These are phyloP conservation scores for Tribonema minus DNA, from an alignment of 108 stramenopile genomes.

Conservation along the genomic window DNA sequence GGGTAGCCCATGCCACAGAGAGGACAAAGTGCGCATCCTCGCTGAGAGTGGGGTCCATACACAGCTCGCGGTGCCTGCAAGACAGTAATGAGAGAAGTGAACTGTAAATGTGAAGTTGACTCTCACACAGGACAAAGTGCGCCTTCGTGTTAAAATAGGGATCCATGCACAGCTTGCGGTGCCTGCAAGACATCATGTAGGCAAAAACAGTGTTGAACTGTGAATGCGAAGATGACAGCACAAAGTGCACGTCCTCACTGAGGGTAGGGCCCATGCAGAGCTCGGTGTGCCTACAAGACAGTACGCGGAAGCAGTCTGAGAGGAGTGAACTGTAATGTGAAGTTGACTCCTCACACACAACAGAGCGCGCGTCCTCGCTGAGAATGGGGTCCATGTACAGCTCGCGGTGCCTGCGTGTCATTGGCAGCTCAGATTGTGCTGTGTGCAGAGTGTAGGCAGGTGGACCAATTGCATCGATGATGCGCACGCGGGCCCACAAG, in stretches of 20 bases:
- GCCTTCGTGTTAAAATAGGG: slow-evolving; percentile 78
- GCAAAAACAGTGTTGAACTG: neutral
- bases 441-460: no score
- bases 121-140: slow-evolving; percentile 44
- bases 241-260: slow-evolving; percentile 78
- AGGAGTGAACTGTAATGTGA: no score
- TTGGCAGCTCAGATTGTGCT: neutral
- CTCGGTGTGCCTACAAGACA: slow-evolving; percentile 57
- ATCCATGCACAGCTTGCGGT: slow-evolving; percentile 63
- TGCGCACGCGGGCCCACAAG: no score
- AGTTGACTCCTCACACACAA: neutral
- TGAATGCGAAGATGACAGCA: no score
- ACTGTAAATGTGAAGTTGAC: no score
- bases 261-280: slow-evolving; percentile 63
- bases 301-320: no score
- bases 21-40: slow-evolving; percentile 74
- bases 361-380: slow-evolving; percentile 78
- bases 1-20: slow-evolving; percentile 25
- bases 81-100: neutral
- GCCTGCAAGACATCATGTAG: no score
- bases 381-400: slow-evolving; percentile 63
- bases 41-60: slow-evolving; percentile 67
- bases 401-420: slow-evolving; percentile 57
- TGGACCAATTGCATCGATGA: no score
- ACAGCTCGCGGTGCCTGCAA: slow-evolving; percentile 62